These are phyloP conservation scores for Aspergillus sclerotioniger DNA, from an alignment of 495 filamentous ascomycete species.

Conservation along the genomic window DNA sequence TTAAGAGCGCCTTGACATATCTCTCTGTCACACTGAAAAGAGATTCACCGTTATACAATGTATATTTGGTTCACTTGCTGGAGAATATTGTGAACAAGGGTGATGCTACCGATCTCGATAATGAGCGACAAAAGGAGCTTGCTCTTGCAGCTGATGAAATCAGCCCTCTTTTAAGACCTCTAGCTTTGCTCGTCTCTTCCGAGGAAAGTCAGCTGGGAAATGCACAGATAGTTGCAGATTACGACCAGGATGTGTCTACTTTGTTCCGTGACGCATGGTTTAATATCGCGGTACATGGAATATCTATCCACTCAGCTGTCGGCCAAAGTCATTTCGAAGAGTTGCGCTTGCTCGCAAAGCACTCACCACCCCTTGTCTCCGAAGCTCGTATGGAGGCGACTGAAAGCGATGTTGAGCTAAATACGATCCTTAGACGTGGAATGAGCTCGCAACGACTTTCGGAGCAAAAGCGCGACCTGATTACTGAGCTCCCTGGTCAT, in stretches of 20 bases:
- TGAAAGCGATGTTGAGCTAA: slow-evolving; percentile 94
- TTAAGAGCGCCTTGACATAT: slow-evolving; percentile 65
- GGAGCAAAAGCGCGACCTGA: slow-evolving; percentile 76
- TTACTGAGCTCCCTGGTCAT: slow-evolving; percentile 66
- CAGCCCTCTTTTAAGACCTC: slow-evolving; percentile 72
- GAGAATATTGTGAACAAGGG: slow-evolving; percentile 89
- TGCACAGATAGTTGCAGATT: slow-evolving; percentile 26
- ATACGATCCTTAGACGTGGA: slow-evolving; percentile 82
- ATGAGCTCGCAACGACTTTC: slow-evolving; percentile 71
- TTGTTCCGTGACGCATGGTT: slow-evolving; percentile 94
- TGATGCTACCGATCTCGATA: slow-evolving; percentile 58
- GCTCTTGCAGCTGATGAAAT: slow-evolving; percentile 82
- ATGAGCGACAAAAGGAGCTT: slow-evolving; percentile 67
- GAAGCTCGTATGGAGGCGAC: slow-evolving; percentile 81
- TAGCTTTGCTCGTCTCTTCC: slow-evolving; percentile 70
- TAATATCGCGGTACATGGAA: slow-evolving; percentile 92
- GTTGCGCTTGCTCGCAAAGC: slow-evolving; percentile 74
- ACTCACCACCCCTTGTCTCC: slow-evolving; percentile 79
- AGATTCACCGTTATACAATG: slow-evolving; percentile 67
- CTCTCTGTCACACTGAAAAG: slow-evolving; percentile 66
- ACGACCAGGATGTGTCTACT: slow-evolving; percentile 62
- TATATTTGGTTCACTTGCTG: slow-evolving; percentile 80
- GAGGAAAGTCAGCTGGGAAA: slow-evolving; percentile 41
- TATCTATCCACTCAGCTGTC: slow-evolving; percentile 66
- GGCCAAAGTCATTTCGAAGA: slow-evolving; percentile 68